These are phyloP conservation scores for Penicillium sp. DNA, from an alignment of 2,329 filamentous ascomycete genomes.

Conservation along the genomic window DNA sequence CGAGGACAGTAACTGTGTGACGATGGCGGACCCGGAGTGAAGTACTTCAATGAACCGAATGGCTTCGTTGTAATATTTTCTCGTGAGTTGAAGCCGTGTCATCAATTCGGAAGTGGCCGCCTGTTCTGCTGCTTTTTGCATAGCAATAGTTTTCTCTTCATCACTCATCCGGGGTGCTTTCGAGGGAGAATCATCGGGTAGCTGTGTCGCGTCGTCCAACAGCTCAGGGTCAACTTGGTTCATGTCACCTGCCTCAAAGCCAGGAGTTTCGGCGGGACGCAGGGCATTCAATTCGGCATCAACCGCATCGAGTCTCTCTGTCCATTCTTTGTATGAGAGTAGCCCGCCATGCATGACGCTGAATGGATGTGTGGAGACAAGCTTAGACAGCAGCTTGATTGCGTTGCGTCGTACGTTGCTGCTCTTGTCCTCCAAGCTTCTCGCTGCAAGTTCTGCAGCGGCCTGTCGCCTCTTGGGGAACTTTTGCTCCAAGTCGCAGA, in stretches of 20 bases:
- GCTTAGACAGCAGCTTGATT: conserved; percentile 81
- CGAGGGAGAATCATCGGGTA: conserved; percentile 64
- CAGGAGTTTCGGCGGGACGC: conserved; percentile 71
- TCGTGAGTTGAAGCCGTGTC: conserved; percentile 80
- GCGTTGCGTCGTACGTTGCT: conserved; percentile 95
- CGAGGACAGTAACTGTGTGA: conserved; percentile 85
- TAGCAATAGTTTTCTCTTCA: conserved; percentile 69
- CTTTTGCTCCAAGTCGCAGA: conserved; percentile 94
- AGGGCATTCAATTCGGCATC: conserved; percentile 78
- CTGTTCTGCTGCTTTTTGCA: conserved; percentile 80
- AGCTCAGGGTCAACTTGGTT: conserved; percentile 75
- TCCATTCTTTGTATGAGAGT: conserved; percentile 82
- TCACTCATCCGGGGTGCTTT: conserved; percentile 71
- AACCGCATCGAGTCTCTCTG: conserved; percentile 73
- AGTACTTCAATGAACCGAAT: conserved; percentile 90
- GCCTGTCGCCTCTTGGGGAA: conserved; percentile 88
- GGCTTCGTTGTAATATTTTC: conserved; percentile 89
- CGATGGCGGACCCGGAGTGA: conserved; percentile 73
- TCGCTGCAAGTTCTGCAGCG: conserved; percentile 80
- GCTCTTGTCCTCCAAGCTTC: conserved; percentile 94
- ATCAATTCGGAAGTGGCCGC: conserved; percentile 86
- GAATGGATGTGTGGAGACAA: conserved; percentile 94
- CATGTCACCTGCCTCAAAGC: conserved; percentile 64
- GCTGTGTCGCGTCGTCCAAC: conserved; percentile 82
- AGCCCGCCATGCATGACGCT: conserved; percentile 86